Base-by-base conservation (phyloP, 176 grass and related monocot species). In the Urochloa ruziziensis region DNA sequence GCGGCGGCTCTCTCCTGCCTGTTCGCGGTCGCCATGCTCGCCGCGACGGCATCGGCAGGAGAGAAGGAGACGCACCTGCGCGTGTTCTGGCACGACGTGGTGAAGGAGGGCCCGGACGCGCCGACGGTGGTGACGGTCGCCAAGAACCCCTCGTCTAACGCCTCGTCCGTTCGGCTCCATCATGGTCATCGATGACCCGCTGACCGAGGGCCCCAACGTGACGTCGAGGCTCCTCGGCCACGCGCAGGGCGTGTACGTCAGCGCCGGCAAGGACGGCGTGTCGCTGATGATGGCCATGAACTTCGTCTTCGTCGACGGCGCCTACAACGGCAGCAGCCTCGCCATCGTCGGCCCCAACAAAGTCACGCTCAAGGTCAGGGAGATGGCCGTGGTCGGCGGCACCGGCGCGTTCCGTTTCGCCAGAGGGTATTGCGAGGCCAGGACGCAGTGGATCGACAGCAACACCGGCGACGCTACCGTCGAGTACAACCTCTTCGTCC, bases 1-100 rank as follows among this genome's bases (percentile, higher is more conserved):
- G 51, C 11, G n/a, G n/a, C n/a, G 6, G 13, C 15, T 13, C 27
- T 43, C 5, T 14, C n/a, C 35, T 82, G 12, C 67, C 4, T 65
- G 0, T 3, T 70, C 2, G 81, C n/a, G 4, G 44, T 54, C 6
- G 10, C 62, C 1, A 1, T 84, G 16, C 70, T 84, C 6, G 71
- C 65, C 3, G 40, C 21, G 21, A 7, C 40, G 36, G 51, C 51
- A 2, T 3, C 40, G 18, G 60, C 70, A 9, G 25, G 2, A 24
- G 54, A 71, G 67, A 90, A 53, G 71, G 72, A 82, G 33, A 88
- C 85, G 29, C 65, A 61, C 19, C 72, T 95, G 18, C 85, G 85
- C 39, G 82, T 95, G 81, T 95, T 74, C 93, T 95, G 87, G 85
- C 93, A 95, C 85, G 90, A 95, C 79, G 74, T 89, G 61, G 62